Evolutionary conservation across 495 filamentous ascomycete genomes (phyloP).

Genomic region (Xylaria bambusicola): DNA sequence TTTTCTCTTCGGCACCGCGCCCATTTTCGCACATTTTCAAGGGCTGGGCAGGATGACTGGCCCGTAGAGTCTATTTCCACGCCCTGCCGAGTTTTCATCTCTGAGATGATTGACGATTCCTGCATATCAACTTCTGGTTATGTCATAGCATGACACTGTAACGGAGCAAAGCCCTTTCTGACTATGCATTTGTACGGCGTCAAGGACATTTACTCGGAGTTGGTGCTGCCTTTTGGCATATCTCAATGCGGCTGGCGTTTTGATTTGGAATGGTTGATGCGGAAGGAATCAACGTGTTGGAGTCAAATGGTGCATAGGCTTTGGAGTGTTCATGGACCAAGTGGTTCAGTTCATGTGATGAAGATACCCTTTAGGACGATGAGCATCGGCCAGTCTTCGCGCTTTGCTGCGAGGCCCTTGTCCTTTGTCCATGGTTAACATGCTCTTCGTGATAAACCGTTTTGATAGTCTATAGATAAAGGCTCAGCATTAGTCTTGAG

Average conservation of each 20-base stretch:
- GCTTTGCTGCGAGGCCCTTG: not conserved
- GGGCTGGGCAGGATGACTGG: slow-evolving; percentile 17
- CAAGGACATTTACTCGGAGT: not conserved
- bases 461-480: slow-evolving; percentile 7
- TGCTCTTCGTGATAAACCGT: not conserved
- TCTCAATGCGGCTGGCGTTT: slow-evolving; percentile 21
- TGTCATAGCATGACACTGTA: slow-evolving; percentile 22
- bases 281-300: slow-evolving; percentile 2
- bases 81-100: slow-evolving; percentile 7
- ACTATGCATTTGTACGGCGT: slow-evolving; percentile 5
- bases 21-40: slow-evolving; percentile 15
- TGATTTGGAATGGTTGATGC: slow-evolving; percentile 8
- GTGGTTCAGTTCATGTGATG: slow-evolving; percentile 25
- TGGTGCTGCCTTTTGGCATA: slow-evolving; percentile 11
- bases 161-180: too few species aligned
- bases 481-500: not conserved
- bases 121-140: slow-evolving; percentile 23
- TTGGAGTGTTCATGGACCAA: slow-evolving; percentile 30
- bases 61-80: slow-evolving; percentile 25
- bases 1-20: slow-evolving; percentile 20
- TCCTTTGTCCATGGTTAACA: not conserved
- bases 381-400: not conserved
- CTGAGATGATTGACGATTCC: slow-evolving; percentile 14
- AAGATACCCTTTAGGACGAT: not conserved
- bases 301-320: slow-evolving; percentile 20